A percentile compares a stretch with the other conserved stretches of the same genome.
These are phyloP conservation scores for Dryadomyces quercus-mongolicae DNA, from an alignment of 2,329 filamentous ascomycete species.

Conservation along the genomic window DNA sequence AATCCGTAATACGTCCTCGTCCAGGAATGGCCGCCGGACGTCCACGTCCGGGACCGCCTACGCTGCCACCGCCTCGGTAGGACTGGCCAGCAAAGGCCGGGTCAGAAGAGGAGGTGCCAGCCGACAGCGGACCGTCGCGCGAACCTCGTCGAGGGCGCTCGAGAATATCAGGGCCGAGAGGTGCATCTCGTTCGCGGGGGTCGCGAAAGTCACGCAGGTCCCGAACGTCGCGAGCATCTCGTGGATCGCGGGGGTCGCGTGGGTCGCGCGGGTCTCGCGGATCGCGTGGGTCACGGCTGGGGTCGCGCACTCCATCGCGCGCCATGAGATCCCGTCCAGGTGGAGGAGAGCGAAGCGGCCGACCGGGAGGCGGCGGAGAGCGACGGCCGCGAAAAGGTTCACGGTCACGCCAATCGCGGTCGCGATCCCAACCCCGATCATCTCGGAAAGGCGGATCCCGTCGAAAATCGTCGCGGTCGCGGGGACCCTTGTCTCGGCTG, in stretches of 20 bases:
- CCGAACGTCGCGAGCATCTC: slow-evolving; percentile 21
- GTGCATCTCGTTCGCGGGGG: slow-evolving; percentile 47
- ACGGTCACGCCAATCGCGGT: slow-evolving; percentile 38
- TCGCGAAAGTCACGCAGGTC: slow-evolving; percentile 31
- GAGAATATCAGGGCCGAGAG: slow-evolving; percentile 48
- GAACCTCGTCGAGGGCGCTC: slow-evolving; percentile 57
- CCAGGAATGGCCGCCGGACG: slow-evolving; percentile 19
- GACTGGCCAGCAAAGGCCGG: slow-evolving; percentile 43
- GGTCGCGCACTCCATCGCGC: slow-evolving; percentile 37
- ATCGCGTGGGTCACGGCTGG: slow-evolving; percentile 14
- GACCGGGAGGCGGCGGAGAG: slow-evolving; percentile 45
- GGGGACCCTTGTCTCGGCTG: slow-evolving; percentile 39
- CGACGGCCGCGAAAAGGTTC: slow-evolving; percentile 45
- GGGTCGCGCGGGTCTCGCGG: slow-evolving; percentile 50
- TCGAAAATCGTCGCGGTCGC: slow-evolving; percentile 37
- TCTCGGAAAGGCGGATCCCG: slow-evolving; percentile 1
- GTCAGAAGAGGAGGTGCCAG: slow-evolving; percentile 59
- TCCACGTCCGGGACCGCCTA: slow-evolving; percentile 29
- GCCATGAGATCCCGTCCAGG: slow-evolving; percentile 19
- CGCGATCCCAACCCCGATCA: slow-evolving; percentile 46
- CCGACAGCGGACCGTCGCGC: slow-evolving; percentile 60
- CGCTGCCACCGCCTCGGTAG: slow-evolving; percentile 41
- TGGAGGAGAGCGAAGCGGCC: slow-evolving; percentile 38
- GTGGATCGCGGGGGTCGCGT: slow-evolving; percentile 51
- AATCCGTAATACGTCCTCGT: slow-evolving; percentile 34